Base-by-base conservation (phyloP, 2,329 filamentous ascomycete species). In the Arthrobotrys conoides region DNA sequence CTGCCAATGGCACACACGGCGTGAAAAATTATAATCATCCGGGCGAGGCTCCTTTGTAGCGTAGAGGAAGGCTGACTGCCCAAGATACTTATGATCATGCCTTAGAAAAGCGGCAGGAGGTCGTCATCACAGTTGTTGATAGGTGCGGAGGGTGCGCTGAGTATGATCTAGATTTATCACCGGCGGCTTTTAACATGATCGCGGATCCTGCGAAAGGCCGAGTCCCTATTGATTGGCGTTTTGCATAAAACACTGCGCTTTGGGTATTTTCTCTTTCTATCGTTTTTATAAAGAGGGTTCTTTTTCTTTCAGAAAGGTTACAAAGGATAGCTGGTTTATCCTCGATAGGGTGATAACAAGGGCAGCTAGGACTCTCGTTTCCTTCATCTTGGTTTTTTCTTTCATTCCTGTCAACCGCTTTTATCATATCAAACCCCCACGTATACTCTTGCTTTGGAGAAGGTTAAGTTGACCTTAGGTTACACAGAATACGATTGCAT, bases 131-230 rank as follows among this genome's bases (percentile, higher is more conserved):
- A 16, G 71, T 82, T 30, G 80, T 82, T 64, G 81, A 82, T 70
- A 73, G 81, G 30, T 82, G 81, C 51, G 80, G 80, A 57, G 80
- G 81, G n/a, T 82, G 81, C 46, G 71, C 69, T 14, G 69, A 81
- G 76, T 80, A 82, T 36, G 81, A 82, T 71, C 53, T 82, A 48
- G 81, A 82, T 76, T 72, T 82, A 41, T 81, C 81, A 24, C 81
- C 79, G 8, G 81, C 81, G 63, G 80, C 81, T 8, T 82, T 80
- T 57, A 80, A 80, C 71, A 67, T 79, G 63, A 78, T 82, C 61
- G 79, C 81, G 38, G 71, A 81, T 57, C 70, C 79, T 36, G 78
- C 51, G 22, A 76, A 65, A 12, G 80, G 81, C 18, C 71, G 81
- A 18, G 76, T 82, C n/a, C 71, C 64, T 1, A 82, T 82, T 68